phyloP scores from a whole-genome alignment of 805 yeast species.

The Wickerhamiella qilinensis region DNA sequence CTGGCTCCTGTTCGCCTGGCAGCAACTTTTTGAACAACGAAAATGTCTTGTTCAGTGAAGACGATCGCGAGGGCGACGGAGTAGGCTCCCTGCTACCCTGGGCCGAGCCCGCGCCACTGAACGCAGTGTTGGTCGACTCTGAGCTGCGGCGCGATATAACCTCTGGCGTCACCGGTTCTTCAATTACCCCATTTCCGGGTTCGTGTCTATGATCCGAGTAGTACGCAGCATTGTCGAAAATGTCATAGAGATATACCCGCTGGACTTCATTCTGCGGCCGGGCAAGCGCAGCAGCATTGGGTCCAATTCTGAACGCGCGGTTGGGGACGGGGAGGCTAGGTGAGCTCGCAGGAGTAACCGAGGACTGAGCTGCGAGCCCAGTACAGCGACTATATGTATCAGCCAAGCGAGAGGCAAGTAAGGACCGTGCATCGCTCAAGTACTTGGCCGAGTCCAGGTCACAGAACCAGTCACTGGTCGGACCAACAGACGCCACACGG shows the following conservation, averaged over 20 bases:
- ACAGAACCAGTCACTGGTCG: conserved; percentile 12
- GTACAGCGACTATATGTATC: conserved; percentile 10
- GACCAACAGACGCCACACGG: conserved; percentile 30
- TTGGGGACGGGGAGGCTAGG: conserved; percentile 20
- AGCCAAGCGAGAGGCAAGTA: conserved; percentile 13
- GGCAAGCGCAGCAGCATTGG: conserved; percentile 11
- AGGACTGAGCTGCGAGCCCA: conserved; percentile 5
- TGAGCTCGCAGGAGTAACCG: conserved; percentile 7
- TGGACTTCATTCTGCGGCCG: conserved; percentile 9
- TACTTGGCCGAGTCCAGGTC: conserved; percentile 17
- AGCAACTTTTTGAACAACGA: conserved; percentile 3
- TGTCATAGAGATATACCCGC: conserved; percentile 22
- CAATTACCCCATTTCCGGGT: not conserved
- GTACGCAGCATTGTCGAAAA: conserved; percentile 24
- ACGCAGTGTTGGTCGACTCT: not conserved
- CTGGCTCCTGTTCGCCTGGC: not conserved
- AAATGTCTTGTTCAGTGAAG: not conserved
- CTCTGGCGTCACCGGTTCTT: not conserved
- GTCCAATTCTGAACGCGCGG: conserved; percentile 15
- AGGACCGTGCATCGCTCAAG: conserved; percentile 14
- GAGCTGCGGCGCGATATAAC: not conserved
- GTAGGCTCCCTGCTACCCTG: not conserved
- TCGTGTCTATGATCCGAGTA: conserved; percentile 1
- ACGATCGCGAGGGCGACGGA: not conserved
- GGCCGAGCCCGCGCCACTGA: not conserved